Evolutionary conservation across 139 green algal genomes (phyloP).

Genomic region (Chlorella sp.): DNA sequence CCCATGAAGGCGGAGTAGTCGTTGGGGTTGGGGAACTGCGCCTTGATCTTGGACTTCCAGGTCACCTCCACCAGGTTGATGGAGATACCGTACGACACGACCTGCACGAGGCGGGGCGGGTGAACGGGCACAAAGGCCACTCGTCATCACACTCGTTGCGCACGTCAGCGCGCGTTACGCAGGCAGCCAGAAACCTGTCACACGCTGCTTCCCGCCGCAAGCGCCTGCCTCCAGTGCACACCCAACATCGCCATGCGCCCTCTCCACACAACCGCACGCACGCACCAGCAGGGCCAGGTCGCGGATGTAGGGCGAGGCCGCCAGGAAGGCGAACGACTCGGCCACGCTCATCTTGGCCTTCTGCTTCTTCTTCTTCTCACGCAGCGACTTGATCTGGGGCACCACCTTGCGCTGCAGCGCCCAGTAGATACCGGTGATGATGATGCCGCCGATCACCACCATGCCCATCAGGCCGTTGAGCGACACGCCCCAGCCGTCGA

Average conservation of each 20-base stretch:
- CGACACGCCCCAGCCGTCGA: slow-evolving; percentile 95
- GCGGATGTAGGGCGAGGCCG: slow-evolving; percentile 90
- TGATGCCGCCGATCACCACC: slow-evolving; percentile 84
- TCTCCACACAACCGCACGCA: too few relatives aligned
- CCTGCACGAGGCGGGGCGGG: too few relatives aligned
- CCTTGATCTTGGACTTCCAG: slow-evolving; percentile 99
- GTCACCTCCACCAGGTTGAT: slow-evolving; percentile 99
- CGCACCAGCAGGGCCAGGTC: slow-evolving; percentile 87
- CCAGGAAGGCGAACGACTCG: slow-evolving; percentile 93
- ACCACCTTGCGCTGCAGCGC: slow-evolving; percentile 82
- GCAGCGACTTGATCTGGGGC: slow-evolving; percentile 55
- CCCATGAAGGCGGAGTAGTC: slow-evolving; percentile 61
- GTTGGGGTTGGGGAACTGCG: slow-evolving; percentile 96
- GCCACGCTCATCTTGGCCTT: slow-evolving; percentile 89
- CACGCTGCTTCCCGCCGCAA: too few relatives aligned
- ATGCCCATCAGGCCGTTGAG: slow-evolving; percentile 96
- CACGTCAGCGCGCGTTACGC: too few relatives aligned
- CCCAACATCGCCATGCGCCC: too few relatives aligned
- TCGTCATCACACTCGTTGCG: too few relatives aligned
- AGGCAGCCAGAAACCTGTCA: too few relatives aligned
- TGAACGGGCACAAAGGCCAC: too few relatives aligned
- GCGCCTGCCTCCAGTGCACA: too few relatives aligned
- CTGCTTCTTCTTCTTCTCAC: slow-evolving; percentile 90
- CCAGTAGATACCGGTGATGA: slow-evolving; percentile 80
- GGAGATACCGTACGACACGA: slow-evolving; percentile 95